Evolutionary conservation across 257 asterid genomes (phyloP).

Genomic region (Fraxinus anomala): DNA sequence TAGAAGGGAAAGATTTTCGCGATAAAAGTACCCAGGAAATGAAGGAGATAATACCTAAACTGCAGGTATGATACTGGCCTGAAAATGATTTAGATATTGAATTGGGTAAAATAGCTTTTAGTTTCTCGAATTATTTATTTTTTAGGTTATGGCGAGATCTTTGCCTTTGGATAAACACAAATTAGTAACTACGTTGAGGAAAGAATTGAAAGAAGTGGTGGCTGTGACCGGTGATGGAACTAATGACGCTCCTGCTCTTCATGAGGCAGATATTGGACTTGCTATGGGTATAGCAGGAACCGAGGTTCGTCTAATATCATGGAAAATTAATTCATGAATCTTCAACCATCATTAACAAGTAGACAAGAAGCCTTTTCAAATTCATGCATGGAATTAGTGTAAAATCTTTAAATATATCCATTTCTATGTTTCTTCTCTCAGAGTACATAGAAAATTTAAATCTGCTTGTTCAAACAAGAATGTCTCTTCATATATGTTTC

Average conservation of each 20-base stretch:
- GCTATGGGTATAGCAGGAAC: constrained; percentile 69
- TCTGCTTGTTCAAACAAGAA: too few species aligned
- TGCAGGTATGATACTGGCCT: constrained; percentile 52
- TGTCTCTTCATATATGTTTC: too few species aligned
- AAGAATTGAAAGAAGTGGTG: constrained; percentile 64
- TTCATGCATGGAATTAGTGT: too few species aligned
- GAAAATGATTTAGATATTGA: background rate
- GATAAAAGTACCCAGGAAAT: constrained; percentile 55
- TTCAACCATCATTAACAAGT: background rate
- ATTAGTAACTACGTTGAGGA: constrained; percentile 60
- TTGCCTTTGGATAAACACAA: constrained; percentile 76
- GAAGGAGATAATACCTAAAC: constrained; percentile 58
- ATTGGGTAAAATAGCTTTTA: constrained; percentile 7
- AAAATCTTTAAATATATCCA: too few species aligned
- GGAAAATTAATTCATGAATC: background rate
- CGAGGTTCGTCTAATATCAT: constrained; percentile 38
- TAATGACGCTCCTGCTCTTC: constrained; percentile 63
- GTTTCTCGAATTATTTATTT: background rate
- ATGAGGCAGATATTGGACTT: constrained; percentile 61
- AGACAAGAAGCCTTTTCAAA: too few species aligned
- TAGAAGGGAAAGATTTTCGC: constrained; percentile 74
- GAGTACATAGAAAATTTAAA: background rate
- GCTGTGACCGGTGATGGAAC: constrained; percentile 71
- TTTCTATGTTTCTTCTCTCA: background rate
- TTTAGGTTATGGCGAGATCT: constrained; percentile 73